These are phyloP conservation scores for Musa balbisiana DNA, from an alignment of 202 grass and related monocot genomes.

Conservation along the genomic window DNA sequence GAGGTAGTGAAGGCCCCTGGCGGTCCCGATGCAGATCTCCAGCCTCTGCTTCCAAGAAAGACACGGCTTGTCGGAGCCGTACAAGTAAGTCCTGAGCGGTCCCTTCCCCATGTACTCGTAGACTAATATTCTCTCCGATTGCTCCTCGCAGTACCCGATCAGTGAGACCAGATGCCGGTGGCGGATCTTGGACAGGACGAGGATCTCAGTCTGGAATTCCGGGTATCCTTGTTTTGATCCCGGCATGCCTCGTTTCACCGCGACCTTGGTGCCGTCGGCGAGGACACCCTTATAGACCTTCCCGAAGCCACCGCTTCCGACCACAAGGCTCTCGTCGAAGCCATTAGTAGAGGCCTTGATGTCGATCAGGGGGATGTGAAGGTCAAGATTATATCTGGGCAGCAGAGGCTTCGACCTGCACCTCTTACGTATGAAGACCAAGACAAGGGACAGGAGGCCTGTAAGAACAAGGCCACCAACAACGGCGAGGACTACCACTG, in stretches of 20 bases:
- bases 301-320: conserved; percentile 34
- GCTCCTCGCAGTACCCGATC: conserved; percentile 32
- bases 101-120: conserved; percentile 39
- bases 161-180: conserved; percentile 31
- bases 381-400: neutral
- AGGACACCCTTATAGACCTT: conserved; percentile 29
- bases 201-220: conserved; percentile 37
- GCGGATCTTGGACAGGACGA: conserved; percentile 27
- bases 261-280: conserved; percentile 28
- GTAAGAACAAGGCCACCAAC: conserved; percentile 20
- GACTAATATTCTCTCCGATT: conserved; percentile 29
- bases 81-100: conserved; percentile 20
- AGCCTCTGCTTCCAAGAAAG: conserved; percentile 35
- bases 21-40: conserved; percentile 34
- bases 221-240: conserved; percentile 30
- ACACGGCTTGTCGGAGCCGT: conserved; percentile 12
- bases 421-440: conserved; percentile 4
- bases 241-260: conserved; percentile 25
- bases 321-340: conserved; percentile 18
- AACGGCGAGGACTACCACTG: conserved; percentile 18
- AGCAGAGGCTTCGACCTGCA: neutral
- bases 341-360: conserved; percentile 22
- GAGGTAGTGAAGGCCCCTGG: conserved; percentile 32
- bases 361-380: conserved; percentile 27
- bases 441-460: conserved; percentile 11